A percentile compares a stretch with the other conserved stretches of the same genome.
These are phyloP conservation scores for Ophiostoma ulmi DNA, from an alignment of 2,329 filamentous ascomycete genomes.

Conservation along the genomic window DNA sequence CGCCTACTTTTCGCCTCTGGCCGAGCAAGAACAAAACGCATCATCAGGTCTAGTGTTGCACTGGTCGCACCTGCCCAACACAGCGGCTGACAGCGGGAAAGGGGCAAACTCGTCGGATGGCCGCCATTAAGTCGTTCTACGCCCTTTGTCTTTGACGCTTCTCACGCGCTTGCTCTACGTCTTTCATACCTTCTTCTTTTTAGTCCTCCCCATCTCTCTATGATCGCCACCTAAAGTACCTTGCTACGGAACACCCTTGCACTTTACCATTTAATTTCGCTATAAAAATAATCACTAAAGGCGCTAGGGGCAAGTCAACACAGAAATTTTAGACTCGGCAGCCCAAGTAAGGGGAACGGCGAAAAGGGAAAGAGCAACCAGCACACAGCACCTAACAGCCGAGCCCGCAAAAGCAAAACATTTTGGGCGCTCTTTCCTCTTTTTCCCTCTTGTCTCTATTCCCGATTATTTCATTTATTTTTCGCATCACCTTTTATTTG, in stretches of 20 bases:
- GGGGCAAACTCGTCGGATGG: neutral
- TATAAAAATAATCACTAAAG: neutral
- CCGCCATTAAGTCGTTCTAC: neutral
- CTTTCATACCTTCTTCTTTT: neutral
- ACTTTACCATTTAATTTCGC: neutral
- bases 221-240: conserved; percentile 5
- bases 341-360: conserved; percentile 7
- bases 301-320: conserved; percentile 8
- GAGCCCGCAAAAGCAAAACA: conserved; percentile 10
- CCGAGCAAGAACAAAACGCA: neutral
- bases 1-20: neutral
- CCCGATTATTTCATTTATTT: conserved; percentile 3
- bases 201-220: neutral
- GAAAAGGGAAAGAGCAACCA: neutral
- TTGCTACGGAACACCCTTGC: neutral
- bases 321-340: conserved; percentile 13
- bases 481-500: neutral
- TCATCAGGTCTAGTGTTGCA: conserved; percentile 8
- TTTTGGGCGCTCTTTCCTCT: conserved; percentile 2
- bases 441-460: neutral
- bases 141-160: neutral
- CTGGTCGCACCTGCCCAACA: conserved; percentile 11
- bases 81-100: conserved; percentile 8
- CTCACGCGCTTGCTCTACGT: neutral
- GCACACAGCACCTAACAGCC: neutral